Evolutionary conservation across 345 rosid species (phyloP), one percentile per base, ranked within the genome.

Genomic region (Erodium maritimum): DNA sequence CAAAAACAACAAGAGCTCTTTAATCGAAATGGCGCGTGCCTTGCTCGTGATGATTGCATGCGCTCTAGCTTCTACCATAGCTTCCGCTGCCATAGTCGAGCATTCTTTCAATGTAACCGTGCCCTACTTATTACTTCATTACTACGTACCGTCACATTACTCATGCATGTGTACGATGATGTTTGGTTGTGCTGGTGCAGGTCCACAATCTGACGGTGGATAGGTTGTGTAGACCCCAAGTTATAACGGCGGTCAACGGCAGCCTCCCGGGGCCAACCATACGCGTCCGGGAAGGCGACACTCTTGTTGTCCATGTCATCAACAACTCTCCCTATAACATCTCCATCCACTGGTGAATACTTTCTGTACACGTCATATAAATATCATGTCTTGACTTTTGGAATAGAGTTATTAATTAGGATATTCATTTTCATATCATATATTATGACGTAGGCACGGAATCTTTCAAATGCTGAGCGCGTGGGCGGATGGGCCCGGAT

Each of bases 401-500:
- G 42, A 22, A 10, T 23, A 19, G 21, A 61, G 23, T 17, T 9
- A 16, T 8, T 19, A 1, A 3, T 12, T 2, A 19, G 6, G 1
- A 59, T 19, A 2, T 46, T 14, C 19, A 50, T 14, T 17, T 61
- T 10, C 22, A 11, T 24, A 3, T 56, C n/a, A 21, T 14, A 0
- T 7, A 25, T 25, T 7, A 7, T 25, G 33, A 25, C 7, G 21
- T 55, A 91, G 98, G 96, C 98, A 91, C 45, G 98, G 96, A 37
- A 16, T 88, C 21, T 81, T 91, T 56, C 96, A 91, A 5, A 13
- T 34, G 50, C 48, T 80, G 55, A 88, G 81, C 51, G 74, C 29
- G 0, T 91, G 98, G 98, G 87, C 98, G 6, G 98, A 91, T 55
- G 98, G 98, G 23, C 94, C 95, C 1, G 62, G 29, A 17, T 82